Base-by-base conservation (phyloP, 1,284 basidiomycete species). In the Fomitopsis betulina region DNA sequence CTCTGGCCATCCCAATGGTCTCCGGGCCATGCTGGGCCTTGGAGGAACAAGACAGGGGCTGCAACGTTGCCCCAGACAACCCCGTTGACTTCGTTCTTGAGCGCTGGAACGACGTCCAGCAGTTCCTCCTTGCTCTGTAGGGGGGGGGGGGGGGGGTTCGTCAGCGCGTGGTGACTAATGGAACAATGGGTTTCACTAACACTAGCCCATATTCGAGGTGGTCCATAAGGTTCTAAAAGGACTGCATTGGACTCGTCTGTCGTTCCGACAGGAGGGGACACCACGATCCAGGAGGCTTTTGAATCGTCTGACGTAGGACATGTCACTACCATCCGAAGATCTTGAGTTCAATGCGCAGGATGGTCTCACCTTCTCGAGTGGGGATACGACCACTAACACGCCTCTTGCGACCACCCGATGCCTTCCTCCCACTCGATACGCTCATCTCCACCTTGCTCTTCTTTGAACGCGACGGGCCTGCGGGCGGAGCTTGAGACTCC, bases 51-150 rank as follows among this genome's bases (percentile, higher is more conserved):
- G 7, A 63, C 33, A 6, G 64, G 66, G 2, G 63, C 62, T 50
- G 61, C 57, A 1, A 54, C 54, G 32, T 32, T 53, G 8, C 54
- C 54, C 35, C 56, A 62, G 6, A 61, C 55, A 39, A 67, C 42
- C 15, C 60, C 58, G 39, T 62, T 53, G 19, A 55, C 30, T 2
- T 49, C 38, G 17, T 45, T 52, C 8, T 51, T 45, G 5, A 62
- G 40, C 17, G 62, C 62, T 3, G 66, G 64, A 1, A 66, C 21
- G 3, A 62, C 38, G 23, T 58, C 47, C 42, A 37, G 52, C 0
- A 67, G 57, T 19, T 66, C 66, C 15, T 62, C 45, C 51, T 58
- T 63, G 33, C n/a, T 62, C 66, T 67, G 37, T 1, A 47, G n/a
- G 15, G 35, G n/a, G n/a, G n/a, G n/a, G n/a, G n/a, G n/a, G n/a